phyloP scores from a whole-genome alignment of 2,329 filamentous ascomycete genomes.

The Fusarium coffeatum region DNA sequence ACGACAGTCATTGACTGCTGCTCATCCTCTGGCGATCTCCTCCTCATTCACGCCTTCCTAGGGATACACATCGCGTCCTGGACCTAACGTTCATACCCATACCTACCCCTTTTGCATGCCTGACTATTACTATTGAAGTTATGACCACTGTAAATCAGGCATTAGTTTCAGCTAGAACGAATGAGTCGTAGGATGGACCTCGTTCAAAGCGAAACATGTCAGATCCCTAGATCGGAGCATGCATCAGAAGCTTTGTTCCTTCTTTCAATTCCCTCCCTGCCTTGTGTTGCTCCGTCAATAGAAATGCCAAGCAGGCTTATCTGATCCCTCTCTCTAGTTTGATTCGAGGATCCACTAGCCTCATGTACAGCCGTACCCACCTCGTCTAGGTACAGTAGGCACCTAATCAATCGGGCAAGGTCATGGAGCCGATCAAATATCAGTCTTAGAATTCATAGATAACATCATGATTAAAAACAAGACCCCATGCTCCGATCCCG shows the following conservation, averaged over 20 bases:
- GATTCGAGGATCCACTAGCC: slow-evolving; percentile 16
- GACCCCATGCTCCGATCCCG: slow-evolving; percentile 15
- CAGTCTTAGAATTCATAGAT: slow-evolving; percentile 14
- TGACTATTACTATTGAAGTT: background rate
- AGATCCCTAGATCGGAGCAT: slow-evolving; percentile 1
- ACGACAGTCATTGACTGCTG: background rate
- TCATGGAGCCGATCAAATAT: slow-evolving; percentile 6
- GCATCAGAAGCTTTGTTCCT: background rate
- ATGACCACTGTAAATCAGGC: background rate
- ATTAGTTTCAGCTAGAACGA: background rate
- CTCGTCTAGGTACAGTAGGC: background rate
- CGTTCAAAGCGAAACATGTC: background rate
- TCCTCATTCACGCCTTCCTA: slow-evolving; percentile 16
- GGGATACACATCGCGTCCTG: slow-evolving; percentile 27
- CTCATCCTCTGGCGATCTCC: slow-evolving; percentile 8
- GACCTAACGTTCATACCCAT: slow-evolving; percentile 22
- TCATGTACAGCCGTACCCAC: slow-evolving; percentile 18
- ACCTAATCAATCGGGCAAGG: slow-evolving; percentile 28
- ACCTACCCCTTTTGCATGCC: background rate
- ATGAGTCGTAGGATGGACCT: background rate
- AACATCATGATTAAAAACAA: slow-evolving; percentile 35
- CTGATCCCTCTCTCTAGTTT: slow-evolving; percentile 38
- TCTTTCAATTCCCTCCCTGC: background rate
- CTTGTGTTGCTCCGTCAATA: slow-evolving; percentile 38
- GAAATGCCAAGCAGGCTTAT: slow-evolving; percentile 45